Percentiles rank a stretch among this genome's conserved stretches.
Evolutionary conservation across 1,284 basidiomycete genomes (phyloP).

Genomic region (Microbotryum scabiosae): DNA sequence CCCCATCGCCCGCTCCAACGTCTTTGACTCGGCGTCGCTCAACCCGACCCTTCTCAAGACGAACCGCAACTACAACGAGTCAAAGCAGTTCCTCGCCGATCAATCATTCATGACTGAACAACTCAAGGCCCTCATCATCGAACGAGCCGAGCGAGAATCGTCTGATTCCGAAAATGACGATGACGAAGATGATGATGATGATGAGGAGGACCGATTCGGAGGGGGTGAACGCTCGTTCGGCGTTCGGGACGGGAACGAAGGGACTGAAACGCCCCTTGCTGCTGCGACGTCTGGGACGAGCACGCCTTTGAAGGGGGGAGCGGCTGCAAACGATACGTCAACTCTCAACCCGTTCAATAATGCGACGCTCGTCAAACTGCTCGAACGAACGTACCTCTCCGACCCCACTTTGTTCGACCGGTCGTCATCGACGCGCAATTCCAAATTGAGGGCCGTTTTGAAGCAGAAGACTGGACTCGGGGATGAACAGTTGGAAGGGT

Average conservation of each 20-base stretch:
- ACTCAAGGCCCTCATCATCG: conserved; percentile 46
- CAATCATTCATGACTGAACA: conserved; percentile 9
- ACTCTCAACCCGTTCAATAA: background rate
- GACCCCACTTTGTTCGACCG: conserved; percentile 65
- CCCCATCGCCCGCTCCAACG: conserved; percentile 51
- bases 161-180: conserved; percentile 57
- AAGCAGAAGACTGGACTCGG: conserved; percentile 58
- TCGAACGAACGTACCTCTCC: conserved; percentile 66
- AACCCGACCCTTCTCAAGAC: conserved; percentile 44
- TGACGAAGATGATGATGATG: conserved; percentile 46
- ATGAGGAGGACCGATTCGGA: background rate
- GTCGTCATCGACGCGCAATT: conserved; percentile 60
- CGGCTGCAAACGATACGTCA: background rate
- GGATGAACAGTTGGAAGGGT: conserved; percentile 79
- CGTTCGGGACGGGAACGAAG: too few species aligned
- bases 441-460: conserved; percentile 56
- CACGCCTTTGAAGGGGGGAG: too few species aligned
- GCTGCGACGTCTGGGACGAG: too few species aligned
- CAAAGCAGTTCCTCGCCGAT: background rate
- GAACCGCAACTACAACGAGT: too few species aligned
- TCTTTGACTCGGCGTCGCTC: conserved; percentile 62
- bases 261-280: too few species aligned
- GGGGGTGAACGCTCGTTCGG: conserved; percentile 23
- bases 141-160: conserved; percentile 57
- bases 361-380: conserved; percentile 34